These are phyloP conservation scores for Phytophthora fragariae DNA, from an alignment of 352 stramenopile genomes.

Conservation along the genomic window DNA sequence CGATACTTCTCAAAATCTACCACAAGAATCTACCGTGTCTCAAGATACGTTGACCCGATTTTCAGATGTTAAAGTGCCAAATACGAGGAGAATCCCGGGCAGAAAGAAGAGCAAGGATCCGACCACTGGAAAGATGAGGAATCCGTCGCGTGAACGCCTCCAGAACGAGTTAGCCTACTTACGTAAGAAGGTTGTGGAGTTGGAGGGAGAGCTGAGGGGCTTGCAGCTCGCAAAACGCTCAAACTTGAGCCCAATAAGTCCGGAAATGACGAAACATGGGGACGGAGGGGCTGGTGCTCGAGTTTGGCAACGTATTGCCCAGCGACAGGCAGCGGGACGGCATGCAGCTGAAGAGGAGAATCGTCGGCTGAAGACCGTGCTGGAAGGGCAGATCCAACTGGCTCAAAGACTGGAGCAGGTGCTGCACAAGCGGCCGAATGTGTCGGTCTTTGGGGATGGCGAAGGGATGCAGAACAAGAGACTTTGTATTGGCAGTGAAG, in stretches of 20 bases:
- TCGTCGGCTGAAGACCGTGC: constrained; percentile 41
- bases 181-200: constrained; percentile 47
- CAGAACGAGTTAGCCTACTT: constrained; percentile 60
- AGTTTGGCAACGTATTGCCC: constrained; percentile 62
- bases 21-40: background rate
- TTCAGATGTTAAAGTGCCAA: constrained; percentile 5
- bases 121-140: constrained; percentile 43
- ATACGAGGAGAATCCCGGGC: constrained; percentile 16
- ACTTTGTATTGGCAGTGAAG: constrained; percentile 29
- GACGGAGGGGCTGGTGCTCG: constrained; percentile 24
- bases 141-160: constrained; percentile 55
- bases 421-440: constrained; percentile 56
- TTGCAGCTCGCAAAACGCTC: constrained; percentile 28
- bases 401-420: constrained; percentile 59
- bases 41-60: background rate
- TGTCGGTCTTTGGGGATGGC: constrained; percentile 39
- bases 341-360: constrained; percentile 55
- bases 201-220: constrained; percentile 46
- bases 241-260: constrained; percentile 2
- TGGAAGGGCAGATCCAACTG: constrained; percentile 60
- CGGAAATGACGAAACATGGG: constrained; percentile 8
- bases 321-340: constrained; percentile 49
- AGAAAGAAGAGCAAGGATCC: constrained; percentile 26
- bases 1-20: constrained; percentile 12
- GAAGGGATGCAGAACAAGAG: constrained; percentile 24